Conservation (phyloP, 495 filamentous ascomycete species). For the Penicillium atrosanguineum region DNA sequence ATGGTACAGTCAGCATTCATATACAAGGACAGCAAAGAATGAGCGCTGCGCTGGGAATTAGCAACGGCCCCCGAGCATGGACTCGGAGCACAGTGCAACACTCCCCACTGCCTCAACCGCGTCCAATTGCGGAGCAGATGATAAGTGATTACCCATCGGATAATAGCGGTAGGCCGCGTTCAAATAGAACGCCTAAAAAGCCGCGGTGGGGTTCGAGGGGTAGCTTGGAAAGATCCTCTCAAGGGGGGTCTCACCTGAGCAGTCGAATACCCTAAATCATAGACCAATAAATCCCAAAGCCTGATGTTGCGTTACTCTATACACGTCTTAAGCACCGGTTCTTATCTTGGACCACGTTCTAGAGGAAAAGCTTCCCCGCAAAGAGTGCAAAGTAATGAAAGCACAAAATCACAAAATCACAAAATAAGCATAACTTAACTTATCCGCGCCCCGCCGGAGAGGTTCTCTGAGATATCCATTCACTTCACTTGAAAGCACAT, state of each 20-base stretch:
- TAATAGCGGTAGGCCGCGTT: conserved; percentile 7
- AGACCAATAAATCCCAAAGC: not conserved
- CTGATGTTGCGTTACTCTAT: not conserved
- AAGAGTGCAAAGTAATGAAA: not conserved
- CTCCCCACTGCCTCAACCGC: not conserved
- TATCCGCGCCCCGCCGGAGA: not conserved
- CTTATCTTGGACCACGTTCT: not conserved
- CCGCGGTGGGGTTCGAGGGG: not conserved
- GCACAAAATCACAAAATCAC: too few relatives aligned
- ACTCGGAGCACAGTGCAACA: conserved; percentile 3
- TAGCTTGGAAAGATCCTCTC: not conserved
- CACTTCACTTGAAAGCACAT: not conserved
- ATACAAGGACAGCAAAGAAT: not conserved
- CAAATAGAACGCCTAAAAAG: not conserved
- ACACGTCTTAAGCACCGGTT: too few relatives aligned
- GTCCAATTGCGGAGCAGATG: not conserved
- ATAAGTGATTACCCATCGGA: conserved; percentile 5
- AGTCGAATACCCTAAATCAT: not conserved
- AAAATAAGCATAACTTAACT: conserved; percentile 9
- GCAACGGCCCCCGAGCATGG: not conserved
- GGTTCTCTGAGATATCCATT: not conserved
- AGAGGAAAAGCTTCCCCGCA: not conserved
- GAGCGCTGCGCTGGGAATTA: not conserved
- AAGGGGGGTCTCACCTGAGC: not conserved
- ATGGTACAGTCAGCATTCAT: not conserved